Conservation (phyloP, 345 rosid genomes). For the Salix viminalis region DNA sequence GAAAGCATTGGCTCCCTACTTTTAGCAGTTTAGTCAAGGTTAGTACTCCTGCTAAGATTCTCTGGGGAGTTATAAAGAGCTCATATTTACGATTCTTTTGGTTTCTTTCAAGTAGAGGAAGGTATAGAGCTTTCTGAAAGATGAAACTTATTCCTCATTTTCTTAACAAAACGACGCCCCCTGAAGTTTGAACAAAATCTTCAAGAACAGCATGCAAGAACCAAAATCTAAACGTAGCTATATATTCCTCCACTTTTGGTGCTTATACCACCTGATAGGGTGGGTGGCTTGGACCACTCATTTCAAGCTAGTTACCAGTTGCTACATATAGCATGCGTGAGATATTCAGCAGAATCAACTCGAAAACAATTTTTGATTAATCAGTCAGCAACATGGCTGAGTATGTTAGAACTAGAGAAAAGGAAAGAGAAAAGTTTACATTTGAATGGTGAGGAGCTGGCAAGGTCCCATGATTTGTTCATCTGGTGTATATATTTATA, state of each 20-base stretch:
- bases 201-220: not conserved
- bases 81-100: not conserved
- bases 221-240: not conserved
- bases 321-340: not conserved
- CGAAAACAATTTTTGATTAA: not conserved
- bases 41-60: not conserved
- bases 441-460: not conserved
- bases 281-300: not conserved
- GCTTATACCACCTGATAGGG: not conserved
- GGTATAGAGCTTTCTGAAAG: conserved; percentile 25
- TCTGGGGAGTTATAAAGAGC: not conserved
- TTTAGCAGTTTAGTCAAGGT: not conserved
- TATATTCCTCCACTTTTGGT: not conserved
- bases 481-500: not conserved
- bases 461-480: conserved; percentile 4
- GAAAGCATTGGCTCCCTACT: not conserved
- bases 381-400: not conserved
- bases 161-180: not conserved
- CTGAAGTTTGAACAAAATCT: not conserved
- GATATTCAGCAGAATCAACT: not conserved
- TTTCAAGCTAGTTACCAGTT: not conserved
- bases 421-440: not conserved
- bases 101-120: conserved; percentile 23
- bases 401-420: not conserved
- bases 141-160: not conserved